phyloP scores from a whole-genome alignment of 2,329 filamentous ascomycete genomes.

The Ophidiomyces ophidiicola region DNA sequence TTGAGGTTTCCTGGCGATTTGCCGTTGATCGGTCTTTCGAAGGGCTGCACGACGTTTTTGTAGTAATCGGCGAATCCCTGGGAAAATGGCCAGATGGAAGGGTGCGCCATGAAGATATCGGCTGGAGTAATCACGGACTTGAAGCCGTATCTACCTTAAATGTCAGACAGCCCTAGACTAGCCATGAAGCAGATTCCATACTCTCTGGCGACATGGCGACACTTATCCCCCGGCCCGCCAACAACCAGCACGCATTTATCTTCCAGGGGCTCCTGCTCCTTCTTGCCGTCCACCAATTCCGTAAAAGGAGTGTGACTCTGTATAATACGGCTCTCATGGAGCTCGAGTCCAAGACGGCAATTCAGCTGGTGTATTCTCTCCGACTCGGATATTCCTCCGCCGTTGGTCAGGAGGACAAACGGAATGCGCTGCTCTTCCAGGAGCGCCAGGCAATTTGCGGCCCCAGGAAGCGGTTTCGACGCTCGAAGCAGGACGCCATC shows the following conservation, averaged over 20 bases:
- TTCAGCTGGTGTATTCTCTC: conserved; percentile 60
- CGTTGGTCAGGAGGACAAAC: conserved; percentile 92
- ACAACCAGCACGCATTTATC: conserved; percentile 63
- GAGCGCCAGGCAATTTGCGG: conserved; percentile 57
- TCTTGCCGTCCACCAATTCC: conserved; percentile 50
- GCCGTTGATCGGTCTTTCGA: conserved; percentile 27
- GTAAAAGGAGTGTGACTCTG: conserved; percentile 87
- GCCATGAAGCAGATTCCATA: conserved; percentile 25
- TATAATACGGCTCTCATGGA: conserved; percentile 61
- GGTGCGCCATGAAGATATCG: conserved; percentile 65
- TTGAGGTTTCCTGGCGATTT: conserved; percentile 47
- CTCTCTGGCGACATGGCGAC: conserved; percentile 59
- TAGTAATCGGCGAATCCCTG: conserved; percentile 53
- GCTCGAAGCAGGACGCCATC: conserved; percentile 90
- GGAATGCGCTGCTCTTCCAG: conserved; percentile 66
- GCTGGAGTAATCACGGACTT: conserved; percentile 70
- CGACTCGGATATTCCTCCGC: conserved; percentile 71
- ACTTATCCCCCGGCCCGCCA: conserved; percentile 55
- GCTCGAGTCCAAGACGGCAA: conserved; percentile 49
- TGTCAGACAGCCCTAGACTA: neutral
- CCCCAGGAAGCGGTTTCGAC: conserved; percentile 64
- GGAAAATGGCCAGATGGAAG: conserved; percentile 73
- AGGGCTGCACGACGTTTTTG: conserved; percentile 32
- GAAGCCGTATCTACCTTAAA: conserved; percentile 52
- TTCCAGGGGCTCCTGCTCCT: conserved; percentile 41